These are phyloP conservation scores for Hygrophorus russula DNA, from an alignment of 768 basidiomycete species.

Conservation along the genomic window DNA sequence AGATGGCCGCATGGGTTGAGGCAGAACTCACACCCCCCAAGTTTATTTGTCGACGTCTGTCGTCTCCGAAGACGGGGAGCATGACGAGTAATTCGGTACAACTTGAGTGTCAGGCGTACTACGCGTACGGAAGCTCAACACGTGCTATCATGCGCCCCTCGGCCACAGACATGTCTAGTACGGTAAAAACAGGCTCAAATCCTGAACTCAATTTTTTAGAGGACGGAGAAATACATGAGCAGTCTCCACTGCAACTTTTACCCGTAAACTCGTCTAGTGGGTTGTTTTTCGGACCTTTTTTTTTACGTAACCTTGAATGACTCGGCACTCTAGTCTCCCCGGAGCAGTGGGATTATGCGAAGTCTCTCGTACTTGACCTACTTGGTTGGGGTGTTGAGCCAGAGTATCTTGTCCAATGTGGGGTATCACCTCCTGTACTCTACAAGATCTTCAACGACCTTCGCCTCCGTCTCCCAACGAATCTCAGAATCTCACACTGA, in stretches of 20 bases:
- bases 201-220: too few relatives aligned
- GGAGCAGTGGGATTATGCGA: slow-evolving; percentile 31
- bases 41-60: slow-evolving; percentile 57
- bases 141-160: too few relatives aligned
- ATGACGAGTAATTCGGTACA: not conserved
- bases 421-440: slow-evolving; percentile 27
- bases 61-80: slow-evolving; percentile 31
- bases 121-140: not conserved
- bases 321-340: slow-evolving; percentile 21
- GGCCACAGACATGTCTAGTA: too few relatives aligned
- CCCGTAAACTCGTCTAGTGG: too few relatives aligned
- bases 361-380: slow-evolving; percentile 40
- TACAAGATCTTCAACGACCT: slow-evolving; percentile 32
- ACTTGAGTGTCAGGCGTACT: too few relatives aligned
- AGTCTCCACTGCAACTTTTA: too few relatives aligned
- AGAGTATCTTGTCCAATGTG: slow-evolving; percentile 34
- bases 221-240: too few relatives aligned
- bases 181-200: too few relatives aligned
- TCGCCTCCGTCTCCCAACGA: slow-evolving; percentile 23
- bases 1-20: slow-evolving; percentile 41
- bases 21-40: slow-evolving; percentile 53
- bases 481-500: slow-evolving; percentile 9
- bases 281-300: too few relatives aligned
- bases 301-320: too few relatives aligned
- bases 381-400: slow-evolving; percentile 43